A percentile compares a stretch with the other conserved stretches of the same genome.
phyloP scores from a whole-genome alignment of 805 yeast genomes.

The Saccharomyces jurei region DNA sequence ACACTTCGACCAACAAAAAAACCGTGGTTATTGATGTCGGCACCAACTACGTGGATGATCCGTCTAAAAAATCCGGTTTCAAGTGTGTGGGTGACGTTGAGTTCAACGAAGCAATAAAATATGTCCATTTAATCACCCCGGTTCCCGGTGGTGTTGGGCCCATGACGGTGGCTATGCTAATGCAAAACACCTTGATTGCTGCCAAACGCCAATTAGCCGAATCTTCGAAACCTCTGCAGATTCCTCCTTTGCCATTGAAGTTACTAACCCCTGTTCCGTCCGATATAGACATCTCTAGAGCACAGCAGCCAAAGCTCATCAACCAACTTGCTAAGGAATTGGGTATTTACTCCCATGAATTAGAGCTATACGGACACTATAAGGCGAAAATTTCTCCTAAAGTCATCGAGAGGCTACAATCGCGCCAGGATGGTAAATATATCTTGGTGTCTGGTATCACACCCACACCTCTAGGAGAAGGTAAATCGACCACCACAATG shows the following conservation, averaged over 20 bases:
- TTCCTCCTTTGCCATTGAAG: slow-evolving; percentile 48
- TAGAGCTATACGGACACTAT: slow-evolving; percentile 67
- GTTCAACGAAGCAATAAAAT: slow-evolving; percentile 40
- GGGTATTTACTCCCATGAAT: slow-evolving; percentile 57
- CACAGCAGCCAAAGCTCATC: slow-evolving; percentile 65
- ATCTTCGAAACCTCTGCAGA: slow-evolving; percentile 20
- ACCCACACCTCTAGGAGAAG: slow-evolving; percentile 82
- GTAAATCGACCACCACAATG: slow-evolving; percentile 77
- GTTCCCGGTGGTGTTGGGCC: slow-evolving; percentile 93
- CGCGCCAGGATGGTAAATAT: slow-evolving; percentile 59
- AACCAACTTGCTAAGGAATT: slow-evolving; percentile 61
- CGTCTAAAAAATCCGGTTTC: slow-evolving; percentile 58
- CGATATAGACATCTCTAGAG: slow-evolving; percentile 70
- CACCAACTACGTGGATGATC: slow-evolving; percentile 64
- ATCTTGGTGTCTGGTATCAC: slow-evolving; percentile 77
- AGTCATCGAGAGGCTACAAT: slow-evolving; percentile 52
- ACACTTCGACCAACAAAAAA: slow-evolving; percentile 9
- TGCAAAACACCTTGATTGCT: slow-evolving; percentile 62
- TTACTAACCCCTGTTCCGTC: slow-evolving; percentile 67
- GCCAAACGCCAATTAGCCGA: slow-evolving; percentile 43
- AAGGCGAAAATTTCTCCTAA: slow-evolving; percentile 69
- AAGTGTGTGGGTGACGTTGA: slow-evolving; percentile 76
- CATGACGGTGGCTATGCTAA: slow-evolving; percentile 80
- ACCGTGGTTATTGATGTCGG: slow-evolving; percentile 73
- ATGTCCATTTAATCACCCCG: slow-evolving; percentile 55